A percentile compares a stretch with the other conserved stretches of the same genome.
Conservation (phyloP, 345 rosid species). For the Rhizophora mangle region DNA sequence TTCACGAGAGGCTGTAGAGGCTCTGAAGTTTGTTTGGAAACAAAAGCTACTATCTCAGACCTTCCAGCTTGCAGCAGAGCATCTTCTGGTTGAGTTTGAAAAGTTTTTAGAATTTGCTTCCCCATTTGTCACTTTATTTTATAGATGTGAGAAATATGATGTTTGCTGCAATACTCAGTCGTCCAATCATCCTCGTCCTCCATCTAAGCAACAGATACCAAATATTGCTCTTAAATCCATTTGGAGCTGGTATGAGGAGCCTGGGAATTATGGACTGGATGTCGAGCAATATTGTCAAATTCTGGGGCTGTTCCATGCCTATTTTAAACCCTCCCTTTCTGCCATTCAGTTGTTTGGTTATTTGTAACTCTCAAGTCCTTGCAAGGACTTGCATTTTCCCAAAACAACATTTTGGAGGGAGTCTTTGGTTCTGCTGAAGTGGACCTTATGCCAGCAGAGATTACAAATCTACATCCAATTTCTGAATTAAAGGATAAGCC, state of each 20-base stretch:
- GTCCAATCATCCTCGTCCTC: constrained; percentile 2
- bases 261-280: constrained; percentile 30
- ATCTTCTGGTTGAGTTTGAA: constrained; percentile 29
- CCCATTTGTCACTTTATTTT: constrained; percentile 17
- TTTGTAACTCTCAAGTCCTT: constrained; percentile 8
- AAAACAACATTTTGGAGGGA: too few relatives aligned
- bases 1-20: constrained; percentile 6
- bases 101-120: constrained; percentile 21
- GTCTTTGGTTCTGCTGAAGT: too few relatives aligned
- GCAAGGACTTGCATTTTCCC: background rate
- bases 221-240: constrained; percentile 19
- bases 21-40: constrained; percentile 20
- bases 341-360: constrained; percentile 27
- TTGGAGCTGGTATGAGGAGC: constrained; percentile 33
- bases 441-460: too few relatives aligned
- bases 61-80: background rate
- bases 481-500: too few relatives aligned
- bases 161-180: too few relatives aligned
- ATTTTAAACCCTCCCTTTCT: constrained; percentile 34
- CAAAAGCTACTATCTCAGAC: constrained; percentile 20
- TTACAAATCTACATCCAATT: too few relatives aligned
- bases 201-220: constrained; percentile 20
- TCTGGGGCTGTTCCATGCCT: constrained; percentile 18
- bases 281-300: constrained; percentile 18
- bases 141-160: background rate